phyloP scores from a whole-genome alignment of 2,329 filamentous ascomycete species.

The Paraconiothyrium sp. region DNA sequence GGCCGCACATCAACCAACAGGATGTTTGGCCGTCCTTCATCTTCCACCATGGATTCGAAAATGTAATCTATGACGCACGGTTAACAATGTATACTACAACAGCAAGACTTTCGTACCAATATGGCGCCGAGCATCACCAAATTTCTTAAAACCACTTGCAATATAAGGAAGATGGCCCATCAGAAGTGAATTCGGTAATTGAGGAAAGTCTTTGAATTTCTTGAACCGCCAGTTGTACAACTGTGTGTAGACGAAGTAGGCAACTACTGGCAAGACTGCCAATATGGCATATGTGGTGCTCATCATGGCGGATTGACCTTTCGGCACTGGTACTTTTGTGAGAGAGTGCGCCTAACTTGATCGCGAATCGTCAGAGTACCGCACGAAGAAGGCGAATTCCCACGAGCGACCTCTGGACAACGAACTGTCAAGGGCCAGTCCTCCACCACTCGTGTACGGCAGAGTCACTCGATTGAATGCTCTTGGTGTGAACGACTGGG shows the following conservation, averaged over 20 bases:
- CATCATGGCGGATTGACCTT: constrained; percentile 22
- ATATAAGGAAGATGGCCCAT: constrained; percentile 40
- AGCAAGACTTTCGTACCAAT: constrained; percentile 29
- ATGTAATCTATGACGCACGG: constrained; percentile 41
- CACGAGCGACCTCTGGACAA: background rate
- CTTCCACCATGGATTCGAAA: constrained; percentile 38
- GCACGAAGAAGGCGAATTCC: background rate
- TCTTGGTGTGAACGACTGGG: background rate
- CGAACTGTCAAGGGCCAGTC: background rate
- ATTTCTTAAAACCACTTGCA: constrained; percentile 35
- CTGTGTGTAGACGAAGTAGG: constrained; percentile 32
- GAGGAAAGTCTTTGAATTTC: constrained; percentile 35
- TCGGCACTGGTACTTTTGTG: background rate
- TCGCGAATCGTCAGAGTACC: background rate
- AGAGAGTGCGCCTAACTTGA: background rate
- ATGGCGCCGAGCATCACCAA: constrained; percentile 38
- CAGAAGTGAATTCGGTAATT: constrained; percentile 33
- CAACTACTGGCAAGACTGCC: constrained; percentile 30
- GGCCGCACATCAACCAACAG: constrained; percentile 46
- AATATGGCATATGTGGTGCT: constrained; percentile 29
- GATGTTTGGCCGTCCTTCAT: constrained; percentile 37
- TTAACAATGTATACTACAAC: constrained; percentile 6
- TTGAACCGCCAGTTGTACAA: constrained; percentile 40
- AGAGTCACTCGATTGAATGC: background rate
- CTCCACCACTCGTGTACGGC: background rate